phyloP scores from a whole-genome alignment of 352 stramenopile genomes.

The Peronospora farinosa region DNA sequence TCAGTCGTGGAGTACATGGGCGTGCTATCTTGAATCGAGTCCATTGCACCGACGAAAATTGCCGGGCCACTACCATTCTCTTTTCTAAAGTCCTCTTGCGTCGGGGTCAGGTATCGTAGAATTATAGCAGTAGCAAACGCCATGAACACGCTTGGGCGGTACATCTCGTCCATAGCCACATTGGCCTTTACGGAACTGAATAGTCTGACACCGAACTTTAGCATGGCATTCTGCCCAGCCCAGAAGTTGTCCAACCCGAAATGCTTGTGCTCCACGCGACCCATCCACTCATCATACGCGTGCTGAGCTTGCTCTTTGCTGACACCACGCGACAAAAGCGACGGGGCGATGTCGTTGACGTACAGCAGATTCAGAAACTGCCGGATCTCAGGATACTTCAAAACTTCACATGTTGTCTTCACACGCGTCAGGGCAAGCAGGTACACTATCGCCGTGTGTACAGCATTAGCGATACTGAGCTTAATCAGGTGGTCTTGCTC shows the following conservation, averaged over 20 bases:
- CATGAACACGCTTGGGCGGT: constrained; percentile 34
- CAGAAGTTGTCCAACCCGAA: constrained; percentile 92
- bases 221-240: constrained; percentile 90
- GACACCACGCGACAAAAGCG: constrained; percentile 31
- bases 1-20: constrained; percentile 28
- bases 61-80: no score
- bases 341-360: constrained; percentile 65
- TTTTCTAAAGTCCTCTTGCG: no score
- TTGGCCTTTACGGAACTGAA: no score
- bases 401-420: constrained; percentile 29
- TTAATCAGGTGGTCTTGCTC: constrained; percentile 87
- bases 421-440: constrained; percentile 45
- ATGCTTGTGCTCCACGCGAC: constrained; percentile 60
- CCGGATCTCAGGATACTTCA: constrained; percentile 33
- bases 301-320: constrained; percentile 29
- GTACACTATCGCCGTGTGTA: constrained; percentile 89
- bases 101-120: constrained; percentile 52
- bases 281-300: constrained; percentile 82
- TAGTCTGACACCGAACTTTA: no score
- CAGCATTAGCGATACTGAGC: constrained; percentile 87
- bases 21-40: constrained; percentile 32
- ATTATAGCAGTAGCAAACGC: constrained; percentile 43
- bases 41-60: constrained; percentile 48
- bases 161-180: constrained; percentile 19
- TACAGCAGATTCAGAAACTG: constrained; percentile 83